Base-by-base conservation (phyloP, 2,329 filamentous ascomycete genomes). In the Annulohypoxylon truncatum region DNA sequence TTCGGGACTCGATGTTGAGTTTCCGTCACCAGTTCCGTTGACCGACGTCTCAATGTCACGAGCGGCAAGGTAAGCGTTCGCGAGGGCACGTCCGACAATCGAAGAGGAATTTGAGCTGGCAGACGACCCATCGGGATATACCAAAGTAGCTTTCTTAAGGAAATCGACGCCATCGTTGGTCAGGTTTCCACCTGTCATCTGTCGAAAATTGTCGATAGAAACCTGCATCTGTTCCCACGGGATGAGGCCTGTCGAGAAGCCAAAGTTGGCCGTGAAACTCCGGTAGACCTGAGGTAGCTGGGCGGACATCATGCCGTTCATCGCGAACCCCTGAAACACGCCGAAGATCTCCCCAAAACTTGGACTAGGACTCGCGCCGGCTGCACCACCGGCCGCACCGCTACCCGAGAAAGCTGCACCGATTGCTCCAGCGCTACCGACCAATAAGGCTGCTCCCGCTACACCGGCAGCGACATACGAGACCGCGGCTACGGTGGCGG, bases 231-330 rank as follows among this genome's bases (percentile, higher is more conserved):
- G 81, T n/a, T 85, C 86, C 93, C 93, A 97, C 5, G 92, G 88
- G 61, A 98, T 84, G 61, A 98, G 81, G 53, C 94, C 94, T 26
- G 90, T 91, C 69, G 93, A 95, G 83, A 97, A 98, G 48, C 85
- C 94, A 78, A 99, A 98, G 81, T 98, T 98, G 81, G 92, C 92
- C 67, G 91, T 83, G 80, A 97, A 99, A 77, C 90, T 95, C 72
- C 90, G 89, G 82, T 98, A 98, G 35, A 98, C 89, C 33, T 88
- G 84, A 3, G 96, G 96, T 72, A 97, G 94, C 73, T 90, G 88
- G 73, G 96, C 94, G 64, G 92, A 96, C 77, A 97, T 85, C 96
- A 98, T 98, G 70, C 96, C 94, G 79, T 96, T 97, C 83, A 96
- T 91, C 26, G 96, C 94, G 84, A 98, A 92, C 52, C 91, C 90